These are phyloP conservation scores for Suillus weaverae DNA, from an alignment of 768 basidiomycete species.

Conservation along the genomic window DNA sequence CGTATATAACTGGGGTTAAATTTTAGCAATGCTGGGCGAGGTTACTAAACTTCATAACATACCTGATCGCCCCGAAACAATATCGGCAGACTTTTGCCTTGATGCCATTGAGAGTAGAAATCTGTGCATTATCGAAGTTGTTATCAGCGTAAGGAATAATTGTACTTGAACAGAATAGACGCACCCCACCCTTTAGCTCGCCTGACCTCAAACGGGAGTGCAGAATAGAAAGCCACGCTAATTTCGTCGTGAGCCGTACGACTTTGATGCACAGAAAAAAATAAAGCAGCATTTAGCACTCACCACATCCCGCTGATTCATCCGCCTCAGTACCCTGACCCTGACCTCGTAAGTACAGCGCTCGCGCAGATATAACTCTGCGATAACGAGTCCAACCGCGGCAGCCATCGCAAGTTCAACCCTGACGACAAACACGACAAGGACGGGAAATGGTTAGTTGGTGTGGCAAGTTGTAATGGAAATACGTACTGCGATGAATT, in stretches of 20 bases:
- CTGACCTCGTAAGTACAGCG: constrained; percentile 66
- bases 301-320: constrained; percentile 79
- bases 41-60: no score
- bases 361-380: constrained; percentile 53
- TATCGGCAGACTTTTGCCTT: no score
- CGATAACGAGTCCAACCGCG: constrained; percentile 72
- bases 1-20: no score
- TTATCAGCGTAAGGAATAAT: no score
- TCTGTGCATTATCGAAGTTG: no score
- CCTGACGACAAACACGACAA: constrained; percentile 59
- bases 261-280: no score
- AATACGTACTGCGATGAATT: constrained; percentile 50
- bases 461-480: constrained; percentile 35
- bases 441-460: constrained; percentile 30
- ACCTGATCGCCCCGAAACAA: no score
- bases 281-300: no score
- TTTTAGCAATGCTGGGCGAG: no score
- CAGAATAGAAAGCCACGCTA: constrained; percentile 63
- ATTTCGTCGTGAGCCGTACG: no score
- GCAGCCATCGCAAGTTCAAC: constrained; percentile 69
- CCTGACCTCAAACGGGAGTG: constrained; percentile 74
- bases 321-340: constrained; percentile 69
- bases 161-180: no score
- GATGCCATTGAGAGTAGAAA: no score
- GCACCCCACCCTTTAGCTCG: constrained; percentile 61